phyloP scores from a whole-genome alignment of 2,329 filamentous ascomycete species.

The Ambrosiella xylebori region DNA sequence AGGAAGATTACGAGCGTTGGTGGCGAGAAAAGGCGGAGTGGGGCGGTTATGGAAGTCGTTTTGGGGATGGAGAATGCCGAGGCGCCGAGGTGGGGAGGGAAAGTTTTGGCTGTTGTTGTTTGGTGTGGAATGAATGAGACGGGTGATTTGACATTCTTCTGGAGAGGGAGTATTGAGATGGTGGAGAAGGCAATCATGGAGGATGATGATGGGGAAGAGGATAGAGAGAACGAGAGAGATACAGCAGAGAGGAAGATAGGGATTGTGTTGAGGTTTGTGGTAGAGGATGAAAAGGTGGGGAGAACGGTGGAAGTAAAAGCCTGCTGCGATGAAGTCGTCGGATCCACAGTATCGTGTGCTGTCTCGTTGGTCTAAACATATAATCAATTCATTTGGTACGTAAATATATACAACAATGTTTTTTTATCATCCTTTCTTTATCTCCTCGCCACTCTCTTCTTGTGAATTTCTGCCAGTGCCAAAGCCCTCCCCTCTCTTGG shows the following conservation, averaged over 20 bases:
- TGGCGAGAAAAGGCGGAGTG: background rate
- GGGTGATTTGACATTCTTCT: constrained; percentile 53
- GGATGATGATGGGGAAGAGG: background rate
- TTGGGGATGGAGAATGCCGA: constrained; percentile 55
- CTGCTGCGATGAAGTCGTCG: constrained; percentile 74
- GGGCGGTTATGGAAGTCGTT: constrained; percentile 35
- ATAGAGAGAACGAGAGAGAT: too few species aligned
- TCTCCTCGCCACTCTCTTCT: background rate
- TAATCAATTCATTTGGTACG: background rate
- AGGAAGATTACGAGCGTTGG: background rate
- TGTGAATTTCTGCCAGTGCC: background rate
- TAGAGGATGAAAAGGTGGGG: constrained; percentile 34
- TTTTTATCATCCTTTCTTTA: background rate
- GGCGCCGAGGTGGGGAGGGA: constrained; percentile 44
- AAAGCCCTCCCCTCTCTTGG: background rate
- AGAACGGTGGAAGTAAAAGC: constrained; percentile 42
- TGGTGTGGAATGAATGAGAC: constrained; percentile 1
- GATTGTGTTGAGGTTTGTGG: constrained; percentile 16
- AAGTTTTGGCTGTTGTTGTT: constrained; percentile 45
- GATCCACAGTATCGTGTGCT: constrained; percentile 27
- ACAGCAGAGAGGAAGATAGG: background rate
- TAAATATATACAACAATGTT: background rate
- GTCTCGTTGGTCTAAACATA: background rate
- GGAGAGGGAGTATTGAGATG: constrained; percentile 43
- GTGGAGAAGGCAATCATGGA: constrained; percentile 28